Conservation (phyloP, 2,329 filamentous ascomycete species). For the Nannizzia gypsea region DNA sequence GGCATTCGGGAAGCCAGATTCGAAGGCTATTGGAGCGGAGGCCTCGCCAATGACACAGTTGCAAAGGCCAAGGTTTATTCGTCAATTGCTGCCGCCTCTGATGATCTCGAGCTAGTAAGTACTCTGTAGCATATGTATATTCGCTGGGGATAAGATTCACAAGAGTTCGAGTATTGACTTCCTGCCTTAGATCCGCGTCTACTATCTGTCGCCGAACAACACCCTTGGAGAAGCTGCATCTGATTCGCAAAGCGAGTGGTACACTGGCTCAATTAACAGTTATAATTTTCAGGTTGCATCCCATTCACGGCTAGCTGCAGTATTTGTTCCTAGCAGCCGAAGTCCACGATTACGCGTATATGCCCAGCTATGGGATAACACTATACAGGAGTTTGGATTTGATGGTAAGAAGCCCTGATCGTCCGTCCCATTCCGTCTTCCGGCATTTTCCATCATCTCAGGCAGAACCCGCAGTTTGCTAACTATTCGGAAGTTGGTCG, state of each 20-base stretch:
- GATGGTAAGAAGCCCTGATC: not conserved
- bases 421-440: not conserved
- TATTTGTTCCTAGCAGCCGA: not conserved
- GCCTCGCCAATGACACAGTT: not conserved
- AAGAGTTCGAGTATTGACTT: not conserved
- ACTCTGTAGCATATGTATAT: not conserved
- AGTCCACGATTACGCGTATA: not conserved
- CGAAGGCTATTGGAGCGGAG: conserved; percentile 2
- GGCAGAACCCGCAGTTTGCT: not conserved
- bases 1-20: conserved; percentile 2
- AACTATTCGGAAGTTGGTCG: not conserved
- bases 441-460: not conserved
- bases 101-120: not conserved
- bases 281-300: not conserved
- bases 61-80: not conserved
- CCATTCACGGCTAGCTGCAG: not conserved
- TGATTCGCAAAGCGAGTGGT: not conserved
- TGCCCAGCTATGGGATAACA: not conserved
- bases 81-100: not conserved
- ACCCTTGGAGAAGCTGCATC: not conserved
- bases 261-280: not conserved
- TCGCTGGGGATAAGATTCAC: too few species aligned
- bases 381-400: conserved; percentile 2
- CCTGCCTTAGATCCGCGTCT: not conserved
- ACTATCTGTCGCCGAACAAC: not conserved